Percentiles rank a stretch among this genome's conserved stretches.
Conservation (phyloP, 352 stramenopile genomes). For the Pythium pectinolyticum region DNA sequence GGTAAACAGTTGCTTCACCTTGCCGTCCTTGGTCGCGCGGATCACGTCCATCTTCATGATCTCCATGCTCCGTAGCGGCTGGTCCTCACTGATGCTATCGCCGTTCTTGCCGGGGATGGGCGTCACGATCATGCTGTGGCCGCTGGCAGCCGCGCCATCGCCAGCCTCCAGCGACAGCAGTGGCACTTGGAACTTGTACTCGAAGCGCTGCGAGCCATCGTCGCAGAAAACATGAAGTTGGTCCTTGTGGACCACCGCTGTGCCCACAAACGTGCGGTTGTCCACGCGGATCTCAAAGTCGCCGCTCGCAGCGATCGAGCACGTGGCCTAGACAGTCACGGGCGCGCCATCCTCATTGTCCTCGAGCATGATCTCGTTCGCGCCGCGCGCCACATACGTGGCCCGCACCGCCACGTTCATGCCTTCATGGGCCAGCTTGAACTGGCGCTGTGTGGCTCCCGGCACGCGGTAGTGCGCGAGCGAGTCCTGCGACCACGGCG, state of each 20-base stretch:
- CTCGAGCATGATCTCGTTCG: constrained; percentile 44
- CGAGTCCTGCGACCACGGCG: constrained; percentile 54
- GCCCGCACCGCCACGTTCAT: constrained; percentile 39
- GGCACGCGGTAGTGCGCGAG: constrained; percentile 65
- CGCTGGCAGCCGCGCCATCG: constrained; percentile 32
- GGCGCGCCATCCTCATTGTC: constrained; percentile 16
- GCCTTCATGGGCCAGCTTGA: constrained; percentile 53
- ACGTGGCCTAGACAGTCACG: constrained; percentile 30
- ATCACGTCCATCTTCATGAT: constrained; percentile 98
- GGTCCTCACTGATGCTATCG: constrained; percentile 82
- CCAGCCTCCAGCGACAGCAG: constrained; percentile 48
- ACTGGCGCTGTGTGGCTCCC: constrained; percentile 49
- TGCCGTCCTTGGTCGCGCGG: constrained; percentile 66
- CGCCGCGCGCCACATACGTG: constrained; percentile 40
- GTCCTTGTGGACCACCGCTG: constrained; percentile 63
- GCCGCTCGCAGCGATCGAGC: constrained; percentile 38
- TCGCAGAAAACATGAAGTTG: constrained; percentile 79
- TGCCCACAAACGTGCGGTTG: constrained; percentile 65
- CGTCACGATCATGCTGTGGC: constrained; percentile 68
- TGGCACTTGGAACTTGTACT: constrained; percentile 82
- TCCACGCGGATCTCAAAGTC: constrained; percentile 72
- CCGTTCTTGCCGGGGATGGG: constrained; percentile 96
- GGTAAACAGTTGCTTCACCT: constrained; percentile 70
- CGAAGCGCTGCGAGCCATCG: constrained; percentile 67
- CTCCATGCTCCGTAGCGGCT: constrained; percentile 94